Percentiles rank a stretch among this genome's conserved stretches.
phyloP scores from a whole-genome alignment of 495 filamentous ascomycete genomes.

The Talaromyces borbonicus region DNA sequence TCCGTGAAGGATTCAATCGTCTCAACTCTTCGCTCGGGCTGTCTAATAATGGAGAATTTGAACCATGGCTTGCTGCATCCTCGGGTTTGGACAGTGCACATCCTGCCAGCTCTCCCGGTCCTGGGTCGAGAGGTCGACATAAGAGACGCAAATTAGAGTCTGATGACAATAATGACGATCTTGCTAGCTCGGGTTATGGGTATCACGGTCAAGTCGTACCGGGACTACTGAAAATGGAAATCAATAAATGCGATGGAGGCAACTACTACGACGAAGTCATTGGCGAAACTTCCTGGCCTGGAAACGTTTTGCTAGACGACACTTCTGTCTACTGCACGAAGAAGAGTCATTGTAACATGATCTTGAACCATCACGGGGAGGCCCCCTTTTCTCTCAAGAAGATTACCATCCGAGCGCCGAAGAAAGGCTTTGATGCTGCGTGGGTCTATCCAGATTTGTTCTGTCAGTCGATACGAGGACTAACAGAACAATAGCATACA shows the following conservation, averaged over 20 bases:
- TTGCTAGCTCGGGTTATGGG: slow-evolving; percentile 62
- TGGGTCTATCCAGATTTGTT: slow-evolving; percentile 41
- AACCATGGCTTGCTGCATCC: background rate
- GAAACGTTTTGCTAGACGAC: slow-evolving; percentile 78
- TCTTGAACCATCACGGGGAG: slow-evolving; percentile 68
- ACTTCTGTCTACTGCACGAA: slow-evolving; percentile 82
- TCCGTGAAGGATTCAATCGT: background rate
- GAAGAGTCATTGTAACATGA: slow-evolving; percentile 69
- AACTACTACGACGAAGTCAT: slow-evolving; percentile 50
- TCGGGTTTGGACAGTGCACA: background rate
- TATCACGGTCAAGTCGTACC: slow-evolving; percentile 75
- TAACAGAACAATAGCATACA: slow-evolving; percentile 52
- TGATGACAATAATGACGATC: slow-evolving; percentile 41
- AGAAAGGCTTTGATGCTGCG: slow-evolving; percentile 73
- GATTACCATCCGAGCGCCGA: slow-evolving; percentile 79
- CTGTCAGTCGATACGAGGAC: background rate
- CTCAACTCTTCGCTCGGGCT: background rate
- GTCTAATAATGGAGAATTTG: background rate
- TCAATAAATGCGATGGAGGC: slow-evolving; percentile 84
- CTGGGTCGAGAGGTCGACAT: slow-evolving; percentile 33
- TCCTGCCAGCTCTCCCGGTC: background rate
- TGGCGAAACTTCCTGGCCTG: slow-evolving; percentile 51
- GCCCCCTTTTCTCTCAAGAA: slow-evolving; percentile 73
- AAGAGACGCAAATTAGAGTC: slow-evolving; percentile 72
- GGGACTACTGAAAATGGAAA: slow-evolving; percentile 70